A percentile compares a stretch with the other conserved stretches of the same genome.
These are phyloP conservation scores for Amanita subjunquillea DNA, from an alignment of 768 basidiomycete species.

Conservation along the genomic window DNA sequence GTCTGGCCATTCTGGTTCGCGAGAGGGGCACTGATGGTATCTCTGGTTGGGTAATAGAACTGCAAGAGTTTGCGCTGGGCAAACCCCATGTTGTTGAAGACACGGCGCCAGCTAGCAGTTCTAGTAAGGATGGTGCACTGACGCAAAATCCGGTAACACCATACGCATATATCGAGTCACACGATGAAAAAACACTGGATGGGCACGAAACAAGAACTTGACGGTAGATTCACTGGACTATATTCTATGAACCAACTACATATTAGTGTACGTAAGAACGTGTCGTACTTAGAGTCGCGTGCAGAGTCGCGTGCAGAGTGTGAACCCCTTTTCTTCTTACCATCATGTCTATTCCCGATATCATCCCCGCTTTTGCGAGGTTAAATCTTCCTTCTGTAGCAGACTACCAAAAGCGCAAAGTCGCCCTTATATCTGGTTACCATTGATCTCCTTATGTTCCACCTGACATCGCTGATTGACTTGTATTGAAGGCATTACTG, in stretches of 20 bases:
- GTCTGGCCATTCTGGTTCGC: slow-evolving; percentile 24
- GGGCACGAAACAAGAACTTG: not conserved
- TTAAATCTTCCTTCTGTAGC: slow-evolving; percentile 60
- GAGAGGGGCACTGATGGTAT: slow-evolving; percentile 20
- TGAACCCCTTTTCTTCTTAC: slow-evolving; percentile 4
- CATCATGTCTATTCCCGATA: slow-evolving; percentile 34
- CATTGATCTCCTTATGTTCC: slow-evolving; percentile 6
- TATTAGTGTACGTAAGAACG: too few relatives aligned
- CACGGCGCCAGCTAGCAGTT: not conserved
- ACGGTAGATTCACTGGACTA: not conserved
- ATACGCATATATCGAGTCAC: not conserved
- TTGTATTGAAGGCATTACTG: slow-evolving; percentile 67
- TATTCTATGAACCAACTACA: not conserved
- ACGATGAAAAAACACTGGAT: not conserved
- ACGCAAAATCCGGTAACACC: not conserved
- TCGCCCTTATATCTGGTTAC: slow-evolving; percentile 85
- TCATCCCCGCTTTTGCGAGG: slow-evolving; percentile 35
- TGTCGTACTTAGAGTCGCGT: too few relatives aligned
- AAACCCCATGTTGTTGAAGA: not conserved
- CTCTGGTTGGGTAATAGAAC: slow-evolving; percentile 13
- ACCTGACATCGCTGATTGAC: slow-evolving; percentile 7
- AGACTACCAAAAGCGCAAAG: slow-evolving; percentile 84
- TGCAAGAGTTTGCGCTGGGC: not conserved
- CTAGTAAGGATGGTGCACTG: not conserved
- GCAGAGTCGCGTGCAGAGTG: not conserved